Base-by-base conservation (phyloP, 768 basidiomycete genomes). In the Daedaleopsis nitida region DNA sequence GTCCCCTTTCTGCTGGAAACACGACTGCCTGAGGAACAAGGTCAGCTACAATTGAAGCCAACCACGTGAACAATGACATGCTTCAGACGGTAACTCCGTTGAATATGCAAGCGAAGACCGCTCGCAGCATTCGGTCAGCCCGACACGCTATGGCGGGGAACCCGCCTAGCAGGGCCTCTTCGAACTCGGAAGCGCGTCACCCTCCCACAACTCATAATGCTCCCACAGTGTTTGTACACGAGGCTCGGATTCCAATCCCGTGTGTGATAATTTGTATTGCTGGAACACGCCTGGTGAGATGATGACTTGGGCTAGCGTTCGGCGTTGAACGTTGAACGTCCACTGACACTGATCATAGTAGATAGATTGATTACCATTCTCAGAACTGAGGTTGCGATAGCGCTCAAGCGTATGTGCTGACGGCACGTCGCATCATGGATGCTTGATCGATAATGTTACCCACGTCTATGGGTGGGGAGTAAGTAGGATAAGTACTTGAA, bases 171-270 rank as follows among this genome's bases (percentile, higher is more conserved):
- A n/a, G n/a, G n/a, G n/a, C n/a, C n/a, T n/a, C n/a, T n/a, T n/a
- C n/a, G n/a, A n/a, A 14, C 13, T 11, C 10, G 23, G 7, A 56
- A 55, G 38, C 43, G 43, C 49, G 54, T 24, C 55, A 35, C 19
- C 17, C 50, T 52, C 50, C 55, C 21, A 8, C 23, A 49, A 6
- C 13, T n/a, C n/a, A n/a, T n/a, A n/a, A n/a, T n/a, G n/a, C n/a
- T 14, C 21, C 9, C 47, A 27, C 39, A 11, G 11, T 42, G 39
- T 11, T 42, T 17, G 39, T 42, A 23, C 60, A 62, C 60, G 55
- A 57, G 60, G 45, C 55, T 53, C 60, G 60, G 60, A 55, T 62
- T 57, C 60, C 60, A 57, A 57, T 62, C 60, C 60, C 60, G 60
- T 24, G 50, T 37, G 54, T n/a, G n/a, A n/a, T n/a, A n/a, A n/a